Conservation (phyloP, 805 yeast species). For the Schizosaccharomyces lindneri region DNA sequence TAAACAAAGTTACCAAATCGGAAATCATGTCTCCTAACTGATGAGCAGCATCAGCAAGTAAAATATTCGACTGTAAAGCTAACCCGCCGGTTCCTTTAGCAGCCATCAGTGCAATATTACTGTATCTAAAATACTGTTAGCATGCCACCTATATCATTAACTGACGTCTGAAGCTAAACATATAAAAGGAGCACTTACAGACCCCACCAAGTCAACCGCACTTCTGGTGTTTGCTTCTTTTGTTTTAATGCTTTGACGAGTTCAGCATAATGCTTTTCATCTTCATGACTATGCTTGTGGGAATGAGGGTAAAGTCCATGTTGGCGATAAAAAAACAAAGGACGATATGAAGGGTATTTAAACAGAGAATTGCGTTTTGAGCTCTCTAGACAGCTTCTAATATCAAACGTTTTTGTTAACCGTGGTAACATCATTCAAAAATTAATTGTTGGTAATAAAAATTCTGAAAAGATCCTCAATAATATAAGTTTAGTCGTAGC, state of each 20-base stretch:
- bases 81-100: constrained; percentile 78
- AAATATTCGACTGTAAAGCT: constrained; percentile 79
- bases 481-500: too few species aligned
- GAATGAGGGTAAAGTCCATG: background rate
- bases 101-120: constrained; percentile 64
- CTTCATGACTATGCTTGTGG: background rate
- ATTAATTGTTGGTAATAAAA: too few species aligned
- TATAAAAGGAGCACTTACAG: background rate
- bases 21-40: constrained; percentile 76
- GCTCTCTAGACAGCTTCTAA: too few species aligned
- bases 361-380: too few species aligned
- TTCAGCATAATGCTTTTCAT: background rate
- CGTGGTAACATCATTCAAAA: too few species aligned
- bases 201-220: background rate
- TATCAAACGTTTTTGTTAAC: too few species aligned
- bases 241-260: background rate
- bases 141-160: background rate
- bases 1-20: constrained; percentile 67
- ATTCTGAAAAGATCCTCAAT: too few species aligned
- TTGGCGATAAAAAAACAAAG: background rate
- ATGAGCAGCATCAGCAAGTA: constrained; percentile 85
- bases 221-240: background rate
- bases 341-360: too few species aligned
- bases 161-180: too few species aligned
- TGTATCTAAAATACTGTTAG: constrained; percentile 14